Evolutionary conservation across 305 asterid genomes (phyloP).

Genomic region (Fraxinus baroniana): DNA sequence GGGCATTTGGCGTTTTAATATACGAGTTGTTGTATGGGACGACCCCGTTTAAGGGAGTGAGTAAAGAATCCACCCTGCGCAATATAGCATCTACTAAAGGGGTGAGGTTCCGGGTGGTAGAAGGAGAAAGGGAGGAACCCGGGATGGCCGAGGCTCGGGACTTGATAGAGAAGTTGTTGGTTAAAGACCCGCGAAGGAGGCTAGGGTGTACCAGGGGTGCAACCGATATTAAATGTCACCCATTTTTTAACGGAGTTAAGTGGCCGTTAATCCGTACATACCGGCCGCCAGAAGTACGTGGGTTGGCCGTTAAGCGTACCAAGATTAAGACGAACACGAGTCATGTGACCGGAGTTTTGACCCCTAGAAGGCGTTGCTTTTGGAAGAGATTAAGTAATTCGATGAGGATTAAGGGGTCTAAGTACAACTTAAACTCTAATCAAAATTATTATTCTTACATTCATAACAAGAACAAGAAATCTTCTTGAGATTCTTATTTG

Average conservation of each 20-base stretch:
- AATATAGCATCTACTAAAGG: constrained; percentile 73
- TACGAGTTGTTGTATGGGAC: constrained; percentile 70
- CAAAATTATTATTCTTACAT: constrained; percentile 58
- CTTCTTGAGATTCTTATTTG: constrained; percentile 23
- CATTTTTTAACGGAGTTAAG: constrained; percentile 77
- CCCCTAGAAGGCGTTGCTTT: constrained; percentile 66
- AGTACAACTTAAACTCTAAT: constrained; percentile 55
- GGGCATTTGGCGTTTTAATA: constrained; percentile 86
- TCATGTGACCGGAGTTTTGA: constrained; percentile 33
- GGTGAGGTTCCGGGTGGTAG: constrained; percentile 47
- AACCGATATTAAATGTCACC: constrained; percentile 90
- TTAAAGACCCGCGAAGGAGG: constrained; percentile 74
- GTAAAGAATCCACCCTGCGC: constrained; percentile 88
- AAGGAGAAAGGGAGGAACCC: constrained; percentile 31
- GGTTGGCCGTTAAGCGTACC: constrained; percentile 56
- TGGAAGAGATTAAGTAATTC: constrained; percentile 61
- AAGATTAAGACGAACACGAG: constrained; percentile 51
- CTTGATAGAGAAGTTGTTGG: constrained; percentile 66
- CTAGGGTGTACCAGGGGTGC: constrained; percentile 84
- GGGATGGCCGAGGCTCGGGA: constrained; percentile 65
- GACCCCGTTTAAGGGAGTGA: constrained; percentile 83
- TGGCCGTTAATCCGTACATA: constrained; percentile 86
- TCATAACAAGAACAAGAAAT: constrained; percentile 35
- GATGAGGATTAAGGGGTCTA: constrained; percentile 60
- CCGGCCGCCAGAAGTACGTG: constrained; percentile 87